Percentiles rank a stretch among this genome's conserved stretches.
Evolutionary conservation across 805 yeast species (phyloP).

Genomic region (Debaryomyces maramus): DNA sequence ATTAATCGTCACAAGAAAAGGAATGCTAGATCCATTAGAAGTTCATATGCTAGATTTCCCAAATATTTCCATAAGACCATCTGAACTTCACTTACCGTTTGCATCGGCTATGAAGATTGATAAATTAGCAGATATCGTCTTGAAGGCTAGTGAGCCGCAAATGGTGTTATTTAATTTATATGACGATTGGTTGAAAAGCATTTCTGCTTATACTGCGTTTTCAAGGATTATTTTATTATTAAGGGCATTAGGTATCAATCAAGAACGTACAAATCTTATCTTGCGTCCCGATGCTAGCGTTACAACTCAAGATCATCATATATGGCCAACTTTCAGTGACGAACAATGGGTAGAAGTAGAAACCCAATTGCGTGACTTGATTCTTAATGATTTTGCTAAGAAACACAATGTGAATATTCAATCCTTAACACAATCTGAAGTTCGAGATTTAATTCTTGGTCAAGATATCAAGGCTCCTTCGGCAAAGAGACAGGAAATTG

Average conservation of each 20-base stretch:
- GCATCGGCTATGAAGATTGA: conserved; percentile 81
- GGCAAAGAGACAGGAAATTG: conserved; percentile 77
- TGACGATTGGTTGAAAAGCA: conserved; percentile 87
- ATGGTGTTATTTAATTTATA: conserved; percentile 88
- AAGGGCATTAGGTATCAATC: conserved; percentile 76
- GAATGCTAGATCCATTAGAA: conserved; percentile 90
- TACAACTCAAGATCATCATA: conserved; percentile 70
- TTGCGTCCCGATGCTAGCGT: conserved; percentile 73
- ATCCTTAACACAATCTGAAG: conserved; percentile 88
- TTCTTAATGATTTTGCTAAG: conserved; percentile 79
- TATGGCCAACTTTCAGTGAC: conserved; percentile 89
- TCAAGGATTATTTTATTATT: conserved; percentile 81
- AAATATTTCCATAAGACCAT: conserved; percentile 81
- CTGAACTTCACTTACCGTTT: conserved; percentile 89
- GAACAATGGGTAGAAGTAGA: conserved; percentile 95
- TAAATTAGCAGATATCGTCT: conserved; percentile 72
- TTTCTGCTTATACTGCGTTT: conserved; percentile 91
- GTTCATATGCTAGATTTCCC: conserved; percentile 98
- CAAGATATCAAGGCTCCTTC: conserved; percentile 93
- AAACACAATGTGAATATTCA: conserved; percentile 83
- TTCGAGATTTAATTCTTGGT: conserved; percentile 90
- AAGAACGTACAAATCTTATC: conserved; percentile 72
- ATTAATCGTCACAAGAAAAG: conserved; percentile 84
- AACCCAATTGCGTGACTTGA: conserved; percentile 81
- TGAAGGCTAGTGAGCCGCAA: conserved; percentile 88